Conservation (phyloP, 169 alveolate genomes). For the Ichthyophthirius multifiliis region DNA sequence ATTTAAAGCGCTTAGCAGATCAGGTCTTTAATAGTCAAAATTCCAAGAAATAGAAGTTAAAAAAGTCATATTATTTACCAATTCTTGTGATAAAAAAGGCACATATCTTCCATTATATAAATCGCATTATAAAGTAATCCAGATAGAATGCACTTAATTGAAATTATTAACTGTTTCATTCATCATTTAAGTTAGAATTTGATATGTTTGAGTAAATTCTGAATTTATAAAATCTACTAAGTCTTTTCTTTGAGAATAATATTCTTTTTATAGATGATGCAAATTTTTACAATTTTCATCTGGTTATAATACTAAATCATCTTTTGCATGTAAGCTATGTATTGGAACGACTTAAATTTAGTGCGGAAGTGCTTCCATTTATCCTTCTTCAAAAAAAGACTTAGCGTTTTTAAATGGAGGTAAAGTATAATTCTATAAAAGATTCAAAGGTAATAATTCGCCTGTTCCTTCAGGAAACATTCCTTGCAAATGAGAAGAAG, state of each 20-base stretch:
- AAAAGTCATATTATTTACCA: background rate
- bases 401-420: background rate
- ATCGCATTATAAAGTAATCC: background rate
- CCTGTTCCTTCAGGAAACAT: constrained; percentile 41
- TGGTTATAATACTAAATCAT: background rate
- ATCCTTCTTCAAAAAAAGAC: background rate
- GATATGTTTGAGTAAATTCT: background rate
- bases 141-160: background rate
- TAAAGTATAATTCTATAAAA: background rate
- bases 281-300: background rate
- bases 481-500: constrained; percentile 43
- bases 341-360: background rate
- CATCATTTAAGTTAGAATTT: background rate
- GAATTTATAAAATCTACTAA: background rate
- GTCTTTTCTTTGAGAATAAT: background rate
- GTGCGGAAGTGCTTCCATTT: background rate
- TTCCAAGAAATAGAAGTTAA: constrained; percentile 7
- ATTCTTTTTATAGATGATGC: background rate
- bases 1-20: background rate
- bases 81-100: background rate
- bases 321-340: background rate
- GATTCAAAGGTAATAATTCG: background rate
- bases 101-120: constrained; percentile 4
- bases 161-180: background rate
- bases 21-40: background rate